Evolutionary conservation across 306 rosid species (phyloP).

Genomic region (Bauhinia variegata): DNA sequence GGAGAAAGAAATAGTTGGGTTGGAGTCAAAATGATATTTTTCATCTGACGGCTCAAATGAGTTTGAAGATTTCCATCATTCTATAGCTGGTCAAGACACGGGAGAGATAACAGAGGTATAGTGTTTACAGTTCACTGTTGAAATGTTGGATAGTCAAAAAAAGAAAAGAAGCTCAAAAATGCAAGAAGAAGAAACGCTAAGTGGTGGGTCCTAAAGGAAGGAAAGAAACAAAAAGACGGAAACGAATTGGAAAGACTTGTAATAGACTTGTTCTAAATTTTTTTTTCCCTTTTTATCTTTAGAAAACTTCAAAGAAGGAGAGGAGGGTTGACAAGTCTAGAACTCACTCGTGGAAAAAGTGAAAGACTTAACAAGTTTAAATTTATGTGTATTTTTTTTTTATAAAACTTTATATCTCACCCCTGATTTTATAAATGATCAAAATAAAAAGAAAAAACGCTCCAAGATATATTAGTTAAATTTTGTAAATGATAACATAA

Average conservation of each 20-base stretch:
- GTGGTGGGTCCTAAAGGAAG: no score
- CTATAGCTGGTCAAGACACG: background rate
- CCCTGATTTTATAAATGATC: no score
- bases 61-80: conserved; percentile 51
- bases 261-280: background rate
- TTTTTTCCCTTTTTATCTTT: no score
- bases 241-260: background rate
- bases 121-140: background rate
- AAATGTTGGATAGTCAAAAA: background rate
- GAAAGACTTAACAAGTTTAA: background rate
- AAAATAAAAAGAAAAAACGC: no score
- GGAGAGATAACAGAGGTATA: background rate
- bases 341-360: background rate
- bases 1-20: conserved; percentile 1
- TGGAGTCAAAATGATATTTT: conserved; percentile 42
- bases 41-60: conserved; percentile 49
- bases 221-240: no score
- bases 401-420: no score
- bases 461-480: no score
- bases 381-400: background rate
- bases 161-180: no score
- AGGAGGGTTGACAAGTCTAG: conserved; percentile 18
- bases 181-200: no score
- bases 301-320: background rate
- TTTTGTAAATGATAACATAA: no score